Evolutionary conservation across 495 filamentous ascomycete genomes (phyloP).

Genomic region (Aspergillus homomorphus): DNA sequence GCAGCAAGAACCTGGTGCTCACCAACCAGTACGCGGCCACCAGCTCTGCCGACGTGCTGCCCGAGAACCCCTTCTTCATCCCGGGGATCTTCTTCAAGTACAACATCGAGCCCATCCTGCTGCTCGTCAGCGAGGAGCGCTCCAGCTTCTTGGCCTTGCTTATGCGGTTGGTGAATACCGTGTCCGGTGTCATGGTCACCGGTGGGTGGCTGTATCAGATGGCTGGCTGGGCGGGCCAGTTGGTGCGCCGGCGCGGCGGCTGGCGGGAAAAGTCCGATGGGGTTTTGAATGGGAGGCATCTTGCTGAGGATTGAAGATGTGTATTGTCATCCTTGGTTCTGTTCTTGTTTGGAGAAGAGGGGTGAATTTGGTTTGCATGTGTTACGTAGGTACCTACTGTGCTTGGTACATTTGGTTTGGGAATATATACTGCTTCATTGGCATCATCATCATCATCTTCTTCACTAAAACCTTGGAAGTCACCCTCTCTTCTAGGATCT

Average conservation of each 20-base stretch:
- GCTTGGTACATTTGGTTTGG: too few relatives aligned
- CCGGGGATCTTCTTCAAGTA: slow-evolving; percentile 99
- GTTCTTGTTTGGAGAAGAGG: too few relatives aligned
- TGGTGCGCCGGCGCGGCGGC: slow-evolving; percentile 33
- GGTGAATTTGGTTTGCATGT: too few relatives aligned
- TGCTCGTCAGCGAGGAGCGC: slow-evolving; percentile 80
- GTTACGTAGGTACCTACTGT: too few relatives aligned
- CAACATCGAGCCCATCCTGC: slow-evolving; percentile 93
- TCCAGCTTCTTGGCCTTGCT: slow-evolving; percentile 68
- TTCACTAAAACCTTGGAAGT: too few relatives aligned
- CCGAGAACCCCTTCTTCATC: slow-evolving; percentile 58
- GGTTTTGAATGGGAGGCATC: slow-evolving; percentile 55
- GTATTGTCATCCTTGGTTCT: too few relatives aligned
- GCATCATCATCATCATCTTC: too few relatives aligned
- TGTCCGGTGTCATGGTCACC: slow-evolving; percentile 60
- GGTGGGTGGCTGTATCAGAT: slow-evolving; percentile 64
- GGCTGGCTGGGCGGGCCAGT: slow-evolving; percentile 49
- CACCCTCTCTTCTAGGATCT: too few relatives aligned
- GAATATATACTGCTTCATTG: too few relatives aligned
- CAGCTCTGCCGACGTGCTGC: slow-evolving; percentile 66
- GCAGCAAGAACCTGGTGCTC: slow-evolving; percentile 59
- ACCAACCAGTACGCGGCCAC: slow-evolving; percentile 99
- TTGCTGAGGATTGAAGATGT: background rate
- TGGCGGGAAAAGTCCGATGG: slow-evolving; percentile 48
- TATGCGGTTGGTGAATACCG: slow-evolving; percentile 69